These are phyloP conservation scores for Apiospora aurea DNA, from an alignment of 2,329 filamentous ascomycete species.

Conservation along the genomic window DNA sequence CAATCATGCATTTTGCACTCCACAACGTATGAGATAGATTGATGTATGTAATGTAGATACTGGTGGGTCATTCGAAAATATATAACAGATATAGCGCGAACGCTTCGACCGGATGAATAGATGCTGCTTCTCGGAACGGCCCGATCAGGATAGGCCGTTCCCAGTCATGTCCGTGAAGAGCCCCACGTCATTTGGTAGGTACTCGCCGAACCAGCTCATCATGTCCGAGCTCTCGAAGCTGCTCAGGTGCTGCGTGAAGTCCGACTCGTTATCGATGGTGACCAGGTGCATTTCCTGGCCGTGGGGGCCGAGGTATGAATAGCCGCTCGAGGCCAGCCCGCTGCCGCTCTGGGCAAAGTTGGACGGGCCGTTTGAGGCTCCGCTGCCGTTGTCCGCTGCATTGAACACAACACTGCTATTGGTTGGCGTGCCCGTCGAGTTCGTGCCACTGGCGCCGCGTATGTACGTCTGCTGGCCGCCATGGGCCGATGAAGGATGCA, in stretches of 20 bases:
- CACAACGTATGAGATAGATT: no score
- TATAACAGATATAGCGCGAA: neutral
- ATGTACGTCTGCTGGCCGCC: slow-evolving; percentile 3
- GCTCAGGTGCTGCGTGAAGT: slow-evolving; percentile 43
- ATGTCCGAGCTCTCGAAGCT: slow-evolving; percentile 44
- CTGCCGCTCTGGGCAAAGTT: slow-evolving; percentile 41
- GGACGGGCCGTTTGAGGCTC: slow-evolving; percentile 34
- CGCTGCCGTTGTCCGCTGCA: slow-evolving; percentile 22
- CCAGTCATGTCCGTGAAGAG: slow-evolving; percentile 2
- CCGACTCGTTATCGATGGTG: slow-evolving; percentile 45
- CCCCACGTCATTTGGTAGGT: slow-evolving; percentile 40
- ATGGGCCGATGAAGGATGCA: slow-evolving; percentile 4
- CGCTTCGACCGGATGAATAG: neutral
- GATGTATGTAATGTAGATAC: neutral
- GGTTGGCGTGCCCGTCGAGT: slow-evolving; percentile 24
- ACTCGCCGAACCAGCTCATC: slow-evolving; percentile 46
- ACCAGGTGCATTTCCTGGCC: slow-evolving; percentile 40
- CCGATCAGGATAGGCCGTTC: neutral
- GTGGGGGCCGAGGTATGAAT: slow-evolving; percentile 39
- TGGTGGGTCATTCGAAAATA: neutral
- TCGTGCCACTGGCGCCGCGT: slow-evolving; percentile 20
- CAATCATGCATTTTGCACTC: neutral
- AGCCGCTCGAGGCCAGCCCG: slow-evolving; percentile 40
- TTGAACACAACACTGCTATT: slow-evolving; percentile 24
- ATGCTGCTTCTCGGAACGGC: neutral